Percentiles rank a stretch among this genome's conserved stretches.
Evolutionary conservation across 148 eudicot species (phyloP).

Genomic region (Oxyria digyna): DNA sequence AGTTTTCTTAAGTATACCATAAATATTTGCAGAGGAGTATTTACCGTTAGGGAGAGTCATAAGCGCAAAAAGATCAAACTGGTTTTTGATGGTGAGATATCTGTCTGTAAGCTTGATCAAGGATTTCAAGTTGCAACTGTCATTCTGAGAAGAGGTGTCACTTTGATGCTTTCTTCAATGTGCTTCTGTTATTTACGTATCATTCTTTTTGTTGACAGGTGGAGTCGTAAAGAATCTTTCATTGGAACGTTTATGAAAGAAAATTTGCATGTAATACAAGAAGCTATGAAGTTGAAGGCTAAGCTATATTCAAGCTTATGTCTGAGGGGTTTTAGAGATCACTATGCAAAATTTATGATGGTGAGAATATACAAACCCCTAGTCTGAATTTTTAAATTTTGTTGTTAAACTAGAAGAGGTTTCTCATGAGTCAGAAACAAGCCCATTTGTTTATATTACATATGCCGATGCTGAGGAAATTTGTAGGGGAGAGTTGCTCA

Average conservation of each 20-base stretch:
- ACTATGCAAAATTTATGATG: conserved; percentile 40
- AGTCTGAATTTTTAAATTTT: conserved; percentile 56
- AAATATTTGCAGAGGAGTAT: too few relatives aligned
- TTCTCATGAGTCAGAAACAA: conserved; percentile 37
- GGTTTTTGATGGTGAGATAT: too few relatives aligned
- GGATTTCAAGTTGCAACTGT: too few relatives aligned
- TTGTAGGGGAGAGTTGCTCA: conserved; percentile 50
- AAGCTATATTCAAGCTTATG: conserved; percentile 49
- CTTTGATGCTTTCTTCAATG: neutral
- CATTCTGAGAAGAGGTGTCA: too few relatives aligned
- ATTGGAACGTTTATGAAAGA: conserved; percentile 40
- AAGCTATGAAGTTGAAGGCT: conserved; percentile 48
- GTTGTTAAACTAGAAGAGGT: conserved; percentile 51
- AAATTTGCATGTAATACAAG: conserved; percentile 27
- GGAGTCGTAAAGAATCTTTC: conserved; percentile 49
- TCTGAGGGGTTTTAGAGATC: conserved; percentile 41
- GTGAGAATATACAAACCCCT: conserved; percentile 58
- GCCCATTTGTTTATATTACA: conserved; percentile 59
- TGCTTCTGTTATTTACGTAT: conserved; percentile 5
- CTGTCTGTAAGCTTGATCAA: too few relatives aligned
- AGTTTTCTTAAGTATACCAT: too few relatives aligned
- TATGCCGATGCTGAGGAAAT: conserved; percentile 61
- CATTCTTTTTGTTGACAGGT: conserved; percentile 23
- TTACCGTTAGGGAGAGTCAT: too few relatives aligned
- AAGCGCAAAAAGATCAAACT: too few relatives aligned